Base-by-base conservation (phyloP, 768 basidiomycete species). In the Pleurotus tuber-regium region DNA sequence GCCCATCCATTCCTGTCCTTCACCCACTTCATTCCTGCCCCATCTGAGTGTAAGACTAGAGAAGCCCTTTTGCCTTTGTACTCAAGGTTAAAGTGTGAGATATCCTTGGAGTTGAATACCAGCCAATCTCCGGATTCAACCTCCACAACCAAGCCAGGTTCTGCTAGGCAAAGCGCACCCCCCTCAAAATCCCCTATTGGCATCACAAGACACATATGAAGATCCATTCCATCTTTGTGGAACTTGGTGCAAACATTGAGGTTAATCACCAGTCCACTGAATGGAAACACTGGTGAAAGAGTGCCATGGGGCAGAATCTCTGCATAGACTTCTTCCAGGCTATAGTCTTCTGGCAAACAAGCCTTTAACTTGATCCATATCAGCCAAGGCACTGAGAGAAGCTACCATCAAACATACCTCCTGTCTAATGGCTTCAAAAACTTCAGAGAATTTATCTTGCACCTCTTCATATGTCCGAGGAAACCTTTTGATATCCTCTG, bases 1-100 rank as follows among this genome's bases (percentile, higher is more conserved):
- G n/a, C n/a, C n/a, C n/a, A n/a, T n/a, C n/a, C n/a, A n/a, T n/a
- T n/a, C n/a, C n/a, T n/a, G n/a, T n/a, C n/a, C n/a, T n/a, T n/a
- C n/a, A n/a, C n/a, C n/a, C n/a, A n/a, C n/a, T n/a, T n/a, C n/a
- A n/a, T n/a, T n/a, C n/a, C n/a, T n/a, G n/a, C n/a, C n/a, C n/a
- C n/a, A n/a, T 63, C 62, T 1, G 62, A 54, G 40, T 63, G 62
- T 23, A 61, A 40, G 16, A 63, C 62, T 0, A 63, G 24, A 23
- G 61, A 61, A 0, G 43, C 52, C 21, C 55, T 30, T 16, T 47
- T 19, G 1, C 62, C 62, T 24, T 53, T 43, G 14, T 52, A 61
- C 25, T 61, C 51, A 9, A 57, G 14, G 29, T 66, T 66, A 39
- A 61, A 65, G 42, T 66, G 63, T 52, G 28, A 54, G n/a, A n/a